These are phyloP conservation scores for Suhomyces yuchorum DNA, from an alignment of 1,139 yeast species.

Conservation along the genomic window DNA sequence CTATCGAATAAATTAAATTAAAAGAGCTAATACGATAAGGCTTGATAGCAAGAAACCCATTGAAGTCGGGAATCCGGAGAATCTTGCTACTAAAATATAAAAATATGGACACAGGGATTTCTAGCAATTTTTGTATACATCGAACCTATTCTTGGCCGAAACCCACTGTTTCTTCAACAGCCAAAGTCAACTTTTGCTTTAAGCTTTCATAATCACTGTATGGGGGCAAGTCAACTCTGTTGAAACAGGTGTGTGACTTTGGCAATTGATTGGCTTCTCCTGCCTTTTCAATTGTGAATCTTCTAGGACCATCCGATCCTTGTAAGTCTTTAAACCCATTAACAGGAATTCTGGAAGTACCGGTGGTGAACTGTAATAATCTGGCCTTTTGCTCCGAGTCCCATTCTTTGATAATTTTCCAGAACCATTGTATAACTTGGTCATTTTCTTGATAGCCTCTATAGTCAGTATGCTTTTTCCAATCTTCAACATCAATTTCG, in stretches of 20 bases:
- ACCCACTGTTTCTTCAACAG: constrained; percentile 93
- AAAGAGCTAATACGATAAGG: constrained; percentile 1
- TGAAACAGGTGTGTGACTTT: constrained; percentile 93
- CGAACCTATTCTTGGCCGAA: constrained; percentile 82
- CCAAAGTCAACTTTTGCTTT: constrained; percentile 79
- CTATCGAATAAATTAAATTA: constrained; percentile 2
- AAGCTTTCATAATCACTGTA: constrained; percentile 73
- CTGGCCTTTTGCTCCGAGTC: constrained; percentile 96
- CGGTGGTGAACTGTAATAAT: constrained; percentile 93
- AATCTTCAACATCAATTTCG: constrained; percentile 95
- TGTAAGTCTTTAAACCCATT: constrained; percentile 98
- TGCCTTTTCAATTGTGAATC: constrained; percentile 97
- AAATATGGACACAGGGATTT: neutral
- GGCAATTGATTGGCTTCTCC: constrained; percentile 94
- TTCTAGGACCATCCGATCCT: constrained; percentile 98
- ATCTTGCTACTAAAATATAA: neutral
- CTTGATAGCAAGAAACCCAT: neutral
- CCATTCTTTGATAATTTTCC: constrained; percentile 94
- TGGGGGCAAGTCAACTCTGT: constrained; percentile 89
- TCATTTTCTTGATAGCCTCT: constrained; percentile 97
- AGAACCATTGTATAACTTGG: constrained; percentile 97
- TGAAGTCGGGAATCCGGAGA: neutral
- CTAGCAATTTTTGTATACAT: neutral
- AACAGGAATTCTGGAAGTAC: constrained; percentile 98
- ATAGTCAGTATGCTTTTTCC: constrained; percentile 98